Evolutionary conservation across 306 rosid species (phyloP).

Genomic region (Quercus variabilis): DNA sequence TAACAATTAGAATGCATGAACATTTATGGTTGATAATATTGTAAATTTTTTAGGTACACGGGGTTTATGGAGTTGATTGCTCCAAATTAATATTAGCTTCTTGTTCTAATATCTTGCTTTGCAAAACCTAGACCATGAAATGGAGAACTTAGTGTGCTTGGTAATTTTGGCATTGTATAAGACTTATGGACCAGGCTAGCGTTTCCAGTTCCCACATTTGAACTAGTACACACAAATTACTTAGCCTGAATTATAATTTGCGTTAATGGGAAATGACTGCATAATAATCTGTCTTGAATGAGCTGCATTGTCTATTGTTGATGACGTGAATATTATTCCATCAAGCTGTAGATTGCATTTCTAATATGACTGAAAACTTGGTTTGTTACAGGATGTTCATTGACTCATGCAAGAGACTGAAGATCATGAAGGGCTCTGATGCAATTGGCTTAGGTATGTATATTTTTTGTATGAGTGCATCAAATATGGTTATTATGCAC

Average conservation of each 20-base stretch:
- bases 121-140: too few relatives aligned
- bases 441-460: conserved; percentile 94
- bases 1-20: neutral
- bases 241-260: neutral
- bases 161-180: neutral
- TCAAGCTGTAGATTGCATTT: neutral
- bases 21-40: neutral
- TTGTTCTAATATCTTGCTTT: neutral
- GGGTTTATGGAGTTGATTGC: neutral
- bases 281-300: neutral
- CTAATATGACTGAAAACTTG: conserved; percentile 11
- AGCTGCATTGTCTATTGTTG: neutral
- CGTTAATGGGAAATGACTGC: neutral
- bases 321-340: neutral
- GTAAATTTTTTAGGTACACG: neutral
- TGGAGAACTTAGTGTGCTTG: too few relatives aligned
- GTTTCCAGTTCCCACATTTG: neutral
- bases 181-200: neutral
- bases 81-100: neutral
- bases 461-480: neutral
- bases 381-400: conserved; percentile 73
- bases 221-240: neutral
- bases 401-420: conserved; percentile 86
- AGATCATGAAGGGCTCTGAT: conserved; percentile 96
- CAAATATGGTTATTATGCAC: neutral